Percentiles rank a stretch among this genome's conserved stretches.
These are phyloP conservation scores for Suhomyces bribrorum DNA, from an alignment of 1,139 yeast genomes.

Conservation along the genomic window DNA sequence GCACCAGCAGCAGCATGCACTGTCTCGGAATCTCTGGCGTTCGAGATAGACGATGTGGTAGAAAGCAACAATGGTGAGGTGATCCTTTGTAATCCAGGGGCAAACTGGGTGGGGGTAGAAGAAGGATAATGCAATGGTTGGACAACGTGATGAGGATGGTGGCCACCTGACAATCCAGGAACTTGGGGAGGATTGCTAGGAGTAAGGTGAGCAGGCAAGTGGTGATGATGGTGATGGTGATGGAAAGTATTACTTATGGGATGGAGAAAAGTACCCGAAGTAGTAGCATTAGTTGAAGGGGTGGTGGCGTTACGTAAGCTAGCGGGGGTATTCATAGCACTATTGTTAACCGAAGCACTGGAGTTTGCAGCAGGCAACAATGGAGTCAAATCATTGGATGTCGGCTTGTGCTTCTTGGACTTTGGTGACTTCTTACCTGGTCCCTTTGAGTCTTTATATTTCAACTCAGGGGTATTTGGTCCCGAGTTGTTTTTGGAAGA, in stretches of 20 bases:
- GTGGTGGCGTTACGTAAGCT: constrained; percentile 8
- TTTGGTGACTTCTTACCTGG: constrained; percentile 36
- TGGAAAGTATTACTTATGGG: constrained; percentile 17
- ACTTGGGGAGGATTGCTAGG: constrained; percentile 14
- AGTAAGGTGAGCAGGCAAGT: constrained; percentile 24
- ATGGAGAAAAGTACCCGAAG: constrained; percentile 12
- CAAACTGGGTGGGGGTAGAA: constrained; percentile 70
- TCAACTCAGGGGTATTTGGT: constrained; percentile 50
- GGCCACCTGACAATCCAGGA: constrained; percentile 9
- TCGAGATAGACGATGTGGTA: constrained; percentile 44
- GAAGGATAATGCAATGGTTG: constrained; percentile 67
- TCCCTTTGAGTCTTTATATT: constrained; percentile 35
- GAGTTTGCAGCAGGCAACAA: constrained; percentile 28
- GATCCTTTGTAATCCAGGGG: constrained; percentile 61
- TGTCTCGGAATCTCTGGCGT: constrained; percentile 28
- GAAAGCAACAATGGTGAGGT: constrained; percentile 63
- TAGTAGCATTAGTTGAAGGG: constrained; percentile 8
- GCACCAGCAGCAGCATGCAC: constrained; percentile 55
- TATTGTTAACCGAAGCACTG: constrained; percentile 7
- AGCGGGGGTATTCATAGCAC: constrained; percentile 11
- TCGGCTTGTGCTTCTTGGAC: constrained; percentile 25
- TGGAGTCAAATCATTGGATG: constrained; percentile 28
- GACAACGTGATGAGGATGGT: constrained; percentile 34
- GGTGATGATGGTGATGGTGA: constrained; percentile 28
- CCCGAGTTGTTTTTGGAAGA: constrained; percentile 28